Percentiles rank a stretch among this genome's conserved stretches.
phyloP scores from a whole-genome alignment of 2,329 filamentous ascomycete genomes.

The Exophiala calicioides region DNA sequence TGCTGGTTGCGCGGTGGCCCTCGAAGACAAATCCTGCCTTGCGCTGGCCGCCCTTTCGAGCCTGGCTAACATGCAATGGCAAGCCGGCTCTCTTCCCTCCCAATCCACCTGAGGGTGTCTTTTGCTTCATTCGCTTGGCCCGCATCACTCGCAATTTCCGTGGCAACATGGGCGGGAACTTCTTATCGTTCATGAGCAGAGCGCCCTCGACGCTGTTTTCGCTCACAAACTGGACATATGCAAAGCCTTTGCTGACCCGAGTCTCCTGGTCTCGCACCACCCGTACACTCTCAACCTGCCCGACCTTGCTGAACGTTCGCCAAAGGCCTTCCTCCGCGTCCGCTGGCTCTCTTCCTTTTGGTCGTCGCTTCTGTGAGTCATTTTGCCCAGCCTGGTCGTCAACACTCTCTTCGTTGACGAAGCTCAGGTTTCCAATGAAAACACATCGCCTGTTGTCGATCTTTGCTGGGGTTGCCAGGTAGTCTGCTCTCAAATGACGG shows the following conservation, averaged over 20 bases:
- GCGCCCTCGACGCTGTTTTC: conserved; percentile 88
- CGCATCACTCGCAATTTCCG: conserved; percentile 81
- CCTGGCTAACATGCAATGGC: neutral
- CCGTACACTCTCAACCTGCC: conserved; percentile 87
- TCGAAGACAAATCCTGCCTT: conserved; percentile 42
- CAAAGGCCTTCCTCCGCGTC: conserved; percentile 93
- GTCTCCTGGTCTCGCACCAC: conserved; percentile 88
- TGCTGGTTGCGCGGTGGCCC: conserved; percentile 43
- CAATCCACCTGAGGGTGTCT: conserved; percentile 32
- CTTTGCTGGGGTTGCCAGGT: conserved; percentile 80
- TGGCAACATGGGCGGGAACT: conserved; percentile 91
- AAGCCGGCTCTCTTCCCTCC: conserved; percentile 15
- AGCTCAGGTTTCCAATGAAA: conserved; percentile 94
- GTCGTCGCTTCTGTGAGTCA: conserved; percentile 70
- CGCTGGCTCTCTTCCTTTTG: conserved; percentile 68
- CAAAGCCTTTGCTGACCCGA: conserved; percentile 92
- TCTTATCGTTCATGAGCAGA: conserved; percentile 83
- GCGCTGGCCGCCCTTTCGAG: neutral
- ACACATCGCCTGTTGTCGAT: conserved; percentile 87
- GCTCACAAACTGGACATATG: conserved; percentile 95
- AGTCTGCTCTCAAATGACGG: conserved; percentile 87
- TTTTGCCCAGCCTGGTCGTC: conserved; percentile 62
- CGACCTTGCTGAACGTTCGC: conserved; percentile 74
- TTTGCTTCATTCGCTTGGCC: conserved; percentile 62
- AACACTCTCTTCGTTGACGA: conserved; percentile 86